These are phyloP conservation scores for Diplodia seriata DNA, from an alignment of 2,329 filamentous ascomycete species.

Conservation along the genomic window DNA sequence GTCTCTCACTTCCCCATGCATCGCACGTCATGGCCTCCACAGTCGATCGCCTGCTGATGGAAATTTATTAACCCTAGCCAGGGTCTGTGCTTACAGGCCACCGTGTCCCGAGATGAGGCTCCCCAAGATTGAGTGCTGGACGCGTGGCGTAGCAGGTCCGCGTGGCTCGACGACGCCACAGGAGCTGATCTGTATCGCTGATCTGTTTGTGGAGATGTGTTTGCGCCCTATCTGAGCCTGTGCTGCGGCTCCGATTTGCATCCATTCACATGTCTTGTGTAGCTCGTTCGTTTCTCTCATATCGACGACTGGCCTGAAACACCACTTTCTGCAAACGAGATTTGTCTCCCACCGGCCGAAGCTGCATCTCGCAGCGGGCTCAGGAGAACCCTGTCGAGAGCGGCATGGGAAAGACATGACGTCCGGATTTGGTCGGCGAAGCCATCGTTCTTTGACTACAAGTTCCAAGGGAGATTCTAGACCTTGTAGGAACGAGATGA, in stretches of 20 bases:
- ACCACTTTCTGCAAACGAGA: conserved; percentile 8
- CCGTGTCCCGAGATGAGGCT: conserved; percentile 29
- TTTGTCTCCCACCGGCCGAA: neutral
- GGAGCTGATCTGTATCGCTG: conserved; percentile 16
- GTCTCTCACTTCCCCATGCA: conserved; percentile 19
- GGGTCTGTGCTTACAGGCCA: conserved; percentile 26
- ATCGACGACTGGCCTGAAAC: neutral
- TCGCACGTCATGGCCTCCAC: conserved; percentile 20
- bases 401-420: neutral
- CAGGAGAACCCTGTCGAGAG: conserved; percentile 4
- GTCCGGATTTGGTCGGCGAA: neutral
- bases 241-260: too few species aligned
- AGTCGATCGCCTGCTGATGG: conserved; percentile 29
- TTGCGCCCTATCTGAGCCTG: too few species aligned
- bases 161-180: conserved; percentile 20
- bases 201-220: conserved; percentile 9
- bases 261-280: too few species aligned
- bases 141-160: conserved; percentile 16
- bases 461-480: neutral
- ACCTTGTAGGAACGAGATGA: neutral
- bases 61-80: conserved; percentile 18
- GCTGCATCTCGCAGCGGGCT: neutral
- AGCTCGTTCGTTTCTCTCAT: neutral
- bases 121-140: conserved; percentile 16
- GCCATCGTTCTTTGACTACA: neutral